These are phyloP conservation scores for Scutellaria baicalensis DNA, from an alignment of 257 asterid species.

Conservation along the genomic window DNA sequence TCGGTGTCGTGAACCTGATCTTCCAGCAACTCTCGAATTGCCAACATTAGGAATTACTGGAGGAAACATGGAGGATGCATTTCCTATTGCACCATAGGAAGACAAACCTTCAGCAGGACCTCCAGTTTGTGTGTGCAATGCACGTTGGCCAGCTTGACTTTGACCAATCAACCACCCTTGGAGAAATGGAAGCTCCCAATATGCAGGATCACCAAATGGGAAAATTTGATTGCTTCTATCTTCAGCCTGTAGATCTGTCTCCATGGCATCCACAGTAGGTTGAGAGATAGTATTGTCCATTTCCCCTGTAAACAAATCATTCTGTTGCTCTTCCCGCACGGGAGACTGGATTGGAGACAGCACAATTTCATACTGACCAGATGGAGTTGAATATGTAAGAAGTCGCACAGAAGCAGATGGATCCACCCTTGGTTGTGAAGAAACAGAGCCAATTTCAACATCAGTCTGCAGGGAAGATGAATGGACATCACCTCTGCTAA, in stretches of 20 bases:
- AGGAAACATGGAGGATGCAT: conserved; percentile 37
- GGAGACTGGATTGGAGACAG: conserved; percentile 76
- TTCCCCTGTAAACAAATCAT: conserved; percentile 38
- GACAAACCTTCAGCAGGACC: conserved; percentile 39
- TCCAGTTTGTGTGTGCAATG: conserved; percentile 46
- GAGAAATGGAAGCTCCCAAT: conserved; percentile 92
- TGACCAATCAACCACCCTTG: conserved; percentile 98
- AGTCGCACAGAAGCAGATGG: conserved; percentile 76
- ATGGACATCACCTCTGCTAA: conserved; percentile 48
- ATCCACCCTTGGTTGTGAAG: conserved; percentile 48
- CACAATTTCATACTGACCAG: conserved; percentile 89
- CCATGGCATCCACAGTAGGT: conserved; percentile 58
- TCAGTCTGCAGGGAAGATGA: conserved; percentile 37
- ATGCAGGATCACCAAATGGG: conserved; percentile 80
- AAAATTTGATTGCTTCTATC: conserved; percentile 60
- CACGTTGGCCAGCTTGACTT: conserved; percentile 77
- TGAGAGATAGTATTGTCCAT: conserved; percentile 35
- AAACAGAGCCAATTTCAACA: conserved; percentile 33
- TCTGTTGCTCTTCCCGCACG: conserved; percentile 47
- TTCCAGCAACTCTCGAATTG: conserved; percentile 47
- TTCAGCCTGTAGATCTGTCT: conserved; percentile 56
- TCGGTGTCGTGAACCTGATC: conserved; percentile 65
- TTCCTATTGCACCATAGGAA: conserved; percentile 34
- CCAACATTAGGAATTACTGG: conserved; percentile 32
- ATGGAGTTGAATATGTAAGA: conserved; percentile 83